phyloP scores from a whole-genome alignment of 768 basidiomycete genomes.

The Russula emetica region DNA sequence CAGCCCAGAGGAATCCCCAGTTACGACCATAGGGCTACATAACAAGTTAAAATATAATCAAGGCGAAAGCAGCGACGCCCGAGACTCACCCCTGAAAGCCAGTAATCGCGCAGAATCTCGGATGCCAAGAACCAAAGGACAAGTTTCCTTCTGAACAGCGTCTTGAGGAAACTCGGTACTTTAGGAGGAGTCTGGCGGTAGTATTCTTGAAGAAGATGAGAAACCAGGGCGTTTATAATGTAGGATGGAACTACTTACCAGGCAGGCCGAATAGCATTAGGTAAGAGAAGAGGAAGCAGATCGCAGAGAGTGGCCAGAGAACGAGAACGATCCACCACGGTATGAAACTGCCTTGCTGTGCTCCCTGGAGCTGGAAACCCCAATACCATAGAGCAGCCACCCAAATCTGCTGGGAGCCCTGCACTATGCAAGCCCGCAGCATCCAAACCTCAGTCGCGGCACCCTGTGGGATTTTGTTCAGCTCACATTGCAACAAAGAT shows the following conservation, averaged over 20 bases:
- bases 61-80: not conserved
- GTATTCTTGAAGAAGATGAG: slow-evolving; percentile 51
- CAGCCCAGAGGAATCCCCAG: slow-evolving; percentile 91
- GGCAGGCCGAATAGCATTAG: slow-evolving; percentile 84
- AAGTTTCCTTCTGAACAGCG: slow-evolving; percentile 84
- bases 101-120: slow-evolving; percentile 87
- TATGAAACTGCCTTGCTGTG: slow-evolving; percentile 47
- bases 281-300: slow-evolving; percentile 75
- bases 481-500: slow-evolving; percentile 14
- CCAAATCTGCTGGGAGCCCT: slow-evolving; percentile 95
- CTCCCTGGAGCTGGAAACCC: slow-evolving; percentile 74
- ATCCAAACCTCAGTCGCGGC: slow-evolving; percentile 96
- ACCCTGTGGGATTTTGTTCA: slow-evolving; percentile 45
- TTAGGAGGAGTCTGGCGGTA: slow-evolving; percentile 92
- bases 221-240: slow-evolving; percentile 7
- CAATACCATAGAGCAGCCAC: slow-evolving; percentile 95
- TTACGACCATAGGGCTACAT: slow-evolving; percentile 84
- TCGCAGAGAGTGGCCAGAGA: slow-evolving; percentile 73
- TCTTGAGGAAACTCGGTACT: slow-evolving; percentile 87
- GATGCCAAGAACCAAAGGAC: slow-evolving; percentile 95
- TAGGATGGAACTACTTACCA: slow-evolving; percentile 43
- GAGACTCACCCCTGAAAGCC: slow-evolving; percentile 74
- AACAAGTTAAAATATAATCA: not conserved
- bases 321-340: slow-evolving; percentile 86
- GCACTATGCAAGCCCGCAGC: slow-evolving; percentile 84